phyloP scores from a whole-genome alignment of 2,329 filamentous ascomycete genomes.

The Alternaria gaisen region DNA sequence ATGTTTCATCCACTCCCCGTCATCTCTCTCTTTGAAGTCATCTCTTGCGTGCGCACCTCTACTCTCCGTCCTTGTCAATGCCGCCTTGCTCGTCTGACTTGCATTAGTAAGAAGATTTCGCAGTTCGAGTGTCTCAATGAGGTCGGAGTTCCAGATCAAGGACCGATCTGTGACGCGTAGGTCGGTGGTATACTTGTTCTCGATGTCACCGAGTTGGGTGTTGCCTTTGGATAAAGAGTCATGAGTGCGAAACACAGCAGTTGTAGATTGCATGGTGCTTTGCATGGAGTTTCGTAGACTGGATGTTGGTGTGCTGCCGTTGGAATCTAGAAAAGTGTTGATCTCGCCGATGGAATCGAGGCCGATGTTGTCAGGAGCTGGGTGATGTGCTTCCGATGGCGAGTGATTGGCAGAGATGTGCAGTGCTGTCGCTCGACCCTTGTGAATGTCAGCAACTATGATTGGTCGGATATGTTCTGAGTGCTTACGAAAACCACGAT shows the following conservation, averaged over 20 bases:
- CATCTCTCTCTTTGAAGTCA: conserved; percentile 56
- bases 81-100: conserved; percentile 57
- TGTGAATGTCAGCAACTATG: background rate
- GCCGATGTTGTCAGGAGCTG: conserved; percentile 48
- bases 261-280: conserved; percentile 57
- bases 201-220: conserved; percentile 44
- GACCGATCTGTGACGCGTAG: conserved; percentile 54
- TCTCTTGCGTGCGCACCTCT: conserved; percentile 59
- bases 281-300: conserved; percentile 56
- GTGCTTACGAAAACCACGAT: conserved; percentile 57
- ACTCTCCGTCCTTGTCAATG: conserved; percentile 56
- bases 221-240: conserved; percentile 49
- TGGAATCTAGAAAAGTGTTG: conserved; percentile 48
- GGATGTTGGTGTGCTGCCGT: conserved; percentile 51
- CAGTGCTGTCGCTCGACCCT: conserved; percentile 57
- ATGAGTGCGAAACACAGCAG: conserved; percentile 57
- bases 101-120: conserved; percentile 59
- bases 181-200: conserved; percentile 47
- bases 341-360: conserved; percentile 47
- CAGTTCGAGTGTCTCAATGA: conserved; percentile 59
- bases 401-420: conserved; percentile 54
- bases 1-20: conserved; percentile 58
- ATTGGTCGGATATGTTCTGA: background rate
- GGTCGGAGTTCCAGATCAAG: conserved; percentile 61
- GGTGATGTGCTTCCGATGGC: conserved; percentile 48